Base-by-base conservation (phyloP, 2,329 filamentous ascomycete genomes). In the Metarhizium brunneum region DNA sequence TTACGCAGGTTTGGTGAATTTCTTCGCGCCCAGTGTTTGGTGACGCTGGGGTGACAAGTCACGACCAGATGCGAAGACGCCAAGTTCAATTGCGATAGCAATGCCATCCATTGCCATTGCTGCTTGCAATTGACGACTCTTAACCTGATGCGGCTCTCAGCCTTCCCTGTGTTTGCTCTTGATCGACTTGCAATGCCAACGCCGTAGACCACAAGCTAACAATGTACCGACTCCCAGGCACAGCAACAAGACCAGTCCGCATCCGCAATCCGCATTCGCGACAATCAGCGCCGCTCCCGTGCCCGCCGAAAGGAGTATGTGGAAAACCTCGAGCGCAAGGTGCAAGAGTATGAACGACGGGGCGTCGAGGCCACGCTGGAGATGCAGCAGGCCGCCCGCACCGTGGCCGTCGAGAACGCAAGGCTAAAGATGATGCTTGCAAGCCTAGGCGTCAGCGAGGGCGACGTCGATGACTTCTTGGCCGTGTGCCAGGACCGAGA, bases 221-320 rank as follows among this genome's bases (percentile, higher is more conserved):
- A 40, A 35, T 13, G 8, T 14, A 14, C 38, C 38, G 8, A 16
- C 38, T 13, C 11, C 38, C 45, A 48, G 45, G 25, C 45, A 48
- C 45, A 29, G 25, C 7, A 11, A 11, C 45, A 48, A 30, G 45
- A 48, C 14, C 45, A 48, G 20, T 48, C 45, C 55, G 65, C 68
- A 52, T 67, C 69, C 50, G 68, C 68, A 54, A 57, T 70, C 54
- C 72, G 72, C 55, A 74, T 75, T 60, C 73, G 77, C 59, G 73
- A 80, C 59, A 81, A 79, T 64, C 79, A 82, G 67, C 76, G 78
- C 50, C 76, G 75, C 40, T 79, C 75, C 16, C 73, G 80, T 40
- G 77, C 75, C 32, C 76, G 79, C 42, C 75, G 73, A 36, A 76
- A 75, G 57, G 77, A 79, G 58, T 76, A 77, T 56, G 66, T 81